Evolutionary conservation across 495 filamentous ascomycete species (phyloP).

Genomic region (Lophiotrema nucula): DNA sequence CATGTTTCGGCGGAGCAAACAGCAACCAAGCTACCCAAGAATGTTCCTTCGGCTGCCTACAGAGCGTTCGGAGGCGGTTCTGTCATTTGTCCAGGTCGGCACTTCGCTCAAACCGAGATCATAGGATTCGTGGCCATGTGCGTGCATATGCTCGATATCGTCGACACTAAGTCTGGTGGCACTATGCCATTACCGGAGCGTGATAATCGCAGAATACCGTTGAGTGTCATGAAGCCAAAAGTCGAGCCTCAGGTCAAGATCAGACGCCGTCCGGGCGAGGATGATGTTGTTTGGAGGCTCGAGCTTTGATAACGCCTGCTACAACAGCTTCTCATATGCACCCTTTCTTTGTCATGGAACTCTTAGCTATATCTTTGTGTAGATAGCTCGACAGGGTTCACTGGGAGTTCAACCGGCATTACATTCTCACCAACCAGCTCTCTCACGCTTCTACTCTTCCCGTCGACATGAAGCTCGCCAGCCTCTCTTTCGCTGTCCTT

Average conservation of each 20-base stretch:
- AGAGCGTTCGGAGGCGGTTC: slow-evolving; percentile 48
- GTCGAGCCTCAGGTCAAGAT: slow-evolving; percentile 30
- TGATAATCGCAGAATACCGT: slow-evolving; percentile 28
- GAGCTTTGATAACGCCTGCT: slow-evolving; percentile 2
- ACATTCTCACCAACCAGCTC: too few relatives aligned
- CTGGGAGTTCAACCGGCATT: too few relatives aligned
- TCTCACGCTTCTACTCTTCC: too few relatives aligned
- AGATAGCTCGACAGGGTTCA: too few relatives aligned
- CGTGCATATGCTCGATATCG: slow-evolving; percentile 46
- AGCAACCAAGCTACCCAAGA: slow-evolving; percentile 5
- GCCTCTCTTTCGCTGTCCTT: too few relatives aligned
- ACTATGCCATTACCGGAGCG: slow-evolving; percentile 25
- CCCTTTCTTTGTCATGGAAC: too few relatives aligned
- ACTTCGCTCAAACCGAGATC: slow-evolving; percentile 50
- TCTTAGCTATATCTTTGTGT: too few relatives aligned
- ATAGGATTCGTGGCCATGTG: slow-evolving; percentile 44
- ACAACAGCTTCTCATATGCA: too few relatives aligned
- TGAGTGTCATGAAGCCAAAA: slow-evolving; percentile 34
- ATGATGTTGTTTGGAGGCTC: slow-evolving; percentile 13
- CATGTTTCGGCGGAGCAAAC: background rate
- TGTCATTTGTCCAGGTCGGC: slow-evolving; percentile 49
- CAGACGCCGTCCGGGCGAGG: slow-evolving; percentile 20
- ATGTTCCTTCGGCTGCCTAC: slow-evolving; percentile 34
- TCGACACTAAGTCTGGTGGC: slow-evolving; percentile 13
- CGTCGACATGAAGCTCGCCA: too few relatives aligned